Percentiles rank a stretch among this genome's conserved stretches.
Conservation (phyloP, 306 rosid species). For the Mimosa pudica region DNA sequence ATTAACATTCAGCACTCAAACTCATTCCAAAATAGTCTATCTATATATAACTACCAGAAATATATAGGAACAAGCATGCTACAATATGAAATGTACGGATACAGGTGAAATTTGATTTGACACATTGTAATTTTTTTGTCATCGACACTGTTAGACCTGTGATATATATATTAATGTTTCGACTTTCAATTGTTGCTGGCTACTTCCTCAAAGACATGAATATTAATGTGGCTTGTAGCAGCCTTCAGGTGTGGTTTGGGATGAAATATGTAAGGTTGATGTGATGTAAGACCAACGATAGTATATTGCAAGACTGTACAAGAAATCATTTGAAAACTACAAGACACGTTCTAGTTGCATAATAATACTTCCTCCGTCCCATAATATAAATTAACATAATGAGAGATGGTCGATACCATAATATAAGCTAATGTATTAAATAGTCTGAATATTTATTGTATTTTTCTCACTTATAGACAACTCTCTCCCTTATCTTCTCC, state of each 20-base stretch:
- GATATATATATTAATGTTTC: not conserved
- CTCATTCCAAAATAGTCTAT: not conserved
- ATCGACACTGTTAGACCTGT: not conserved
- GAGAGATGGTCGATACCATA: no score
- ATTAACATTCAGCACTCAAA: not conserved
- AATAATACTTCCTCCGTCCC: no score
- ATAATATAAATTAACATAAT: no score
- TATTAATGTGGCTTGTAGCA: not conserved
- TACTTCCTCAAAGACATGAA: not conserved
- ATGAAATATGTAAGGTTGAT: not conserved
- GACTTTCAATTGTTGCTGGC: no score
- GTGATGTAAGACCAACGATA: constrained; percentile 7
- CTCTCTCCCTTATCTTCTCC: no score
- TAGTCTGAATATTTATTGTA: no score
- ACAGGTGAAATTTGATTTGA: not conserved
- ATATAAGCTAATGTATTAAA: no score
- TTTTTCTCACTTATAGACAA: no score
- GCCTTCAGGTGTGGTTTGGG: not conserved
- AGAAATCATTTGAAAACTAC: constrained; percentile 39
- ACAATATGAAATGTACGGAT: not conserved
- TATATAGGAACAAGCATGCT: not conserved
- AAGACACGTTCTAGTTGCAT: constrained; percentile 17
- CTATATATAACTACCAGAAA: not conserved
- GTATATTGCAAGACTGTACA: not conserved
- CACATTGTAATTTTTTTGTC: not conserved